phyloP scores from a whole-genome alignment of 1,284 basidiomycete species.

The Trichosporon inkin region DNA sequence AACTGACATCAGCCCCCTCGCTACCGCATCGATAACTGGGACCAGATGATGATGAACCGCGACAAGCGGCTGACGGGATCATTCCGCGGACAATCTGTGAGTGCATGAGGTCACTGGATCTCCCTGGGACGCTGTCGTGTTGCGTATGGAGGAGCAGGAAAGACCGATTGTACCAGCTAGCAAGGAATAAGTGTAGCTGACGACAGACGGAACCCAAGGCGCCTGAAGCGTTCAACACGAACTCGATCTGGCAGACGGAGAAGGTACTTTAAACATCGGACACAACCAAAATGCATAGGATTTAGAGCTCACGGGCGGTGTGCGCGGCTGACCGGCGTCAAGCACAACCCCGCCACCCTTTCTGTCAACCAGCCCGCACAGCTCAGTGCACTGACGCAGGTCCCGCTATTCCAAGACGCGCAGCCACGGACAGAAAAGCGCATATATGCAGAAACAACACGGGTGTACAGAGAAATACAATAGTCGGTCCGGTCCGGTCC shows the following conservation, averaged over 20 bases:
- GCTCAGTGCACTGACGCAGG: too few relatives aligned
- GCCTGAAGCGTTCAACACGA: constrained; percentile 69
- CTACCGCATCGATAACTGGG: constrained; percentile 81
- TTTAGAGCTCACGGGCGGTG: constrained; percentile 6
- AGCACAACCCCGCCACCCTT: too few relatives aligned
- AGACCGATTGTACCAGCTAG: too few relatives aligned
- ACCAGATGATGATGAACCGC: constrained; percentile 90
- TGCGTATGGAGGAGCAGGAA: neutral
- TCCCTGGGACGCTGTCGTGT: too few relatives aligned
- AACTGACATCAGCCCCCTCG: constrained; percentile 62
- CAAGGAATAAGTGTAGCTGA: neutral
- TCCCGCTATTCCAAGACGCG: too few relatives aligned
- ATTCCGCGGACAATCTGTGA: constrained; percentile 73
- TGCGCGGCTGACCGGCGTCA: too few relatives aligned
- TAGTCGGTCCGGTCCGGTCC: neutral
- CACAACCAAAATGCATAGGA: constrained; percentile 21
- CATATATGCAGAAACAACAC: constrained; percentile 9
- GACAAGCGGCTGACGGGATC: constrained; percentile 86
- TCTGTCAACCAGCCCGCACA: too few relatives aligned
- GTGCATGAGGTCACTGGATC: too few relatives aligned
- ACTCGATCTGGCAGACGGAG: constrained; percentile 72
- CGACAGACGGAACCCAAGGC: constrained; percentile 66
- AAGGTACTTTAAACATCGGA: constrained; percentile 14
- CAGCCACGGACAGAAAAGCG: neutral
- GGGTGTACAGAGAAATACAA: neutral